phyloP scores from a whole-genome alignment of 2,329 filamentous ascomycete species.

The Chaetomium sp. region DNA sequence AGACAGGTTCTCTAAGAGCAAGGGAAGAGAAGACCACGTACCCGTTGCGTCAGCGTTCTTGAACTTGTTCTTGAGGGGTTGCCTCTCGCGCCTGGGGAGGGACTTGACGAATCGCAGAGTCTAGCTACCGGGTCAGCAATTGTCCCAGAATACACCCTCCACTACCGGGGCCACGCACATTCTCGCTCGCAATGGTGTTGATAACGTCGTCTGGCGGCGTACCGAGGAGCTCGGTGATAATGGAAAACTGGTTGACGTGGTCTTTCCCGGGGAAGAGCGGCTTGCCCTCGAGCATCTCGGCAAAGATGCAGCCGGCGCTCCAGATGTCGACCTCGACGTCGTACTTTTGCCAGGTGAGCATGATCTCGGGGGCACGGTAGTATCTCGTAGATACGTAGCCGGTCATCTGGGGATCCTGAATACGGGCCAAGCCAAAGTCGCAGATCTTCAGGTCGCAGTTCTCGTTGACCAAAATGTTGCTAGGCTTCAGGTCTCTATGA shows the following conservation, averaged over 20 bases:
- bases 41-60: slow-evolving; percentile 87
- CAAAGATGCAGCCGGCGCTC: slow-evolving; percentile 98
- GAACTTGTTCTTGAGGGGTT: slow-evolving; percentile 86
- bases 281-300: slow-evolving; percentile 98
- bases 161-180: slow-evolving; percentile 58
- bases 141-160: slow-evolving; percentile 31
- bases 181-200: slow-evolving; percentile 97
- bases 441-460: slow-evolving; percentile 99
- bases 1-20: slow-evolving; percentile 5
- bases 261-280: slow-evolving; percentile 98
- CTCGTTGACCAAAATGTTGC: slow-evolving; percentile 99
- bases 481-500: slow-evolving; percentile 95
- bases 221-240: slow-evolving; percentile 95
- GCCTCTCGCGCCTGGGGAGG: slow-evolving; percentile 88
- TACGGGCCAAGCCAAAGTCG: slow-evolving; percentile 95
- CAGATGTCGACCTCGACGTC: slow-evolving; percentile 99
- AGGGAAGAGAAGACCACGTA: slow-evolving; percentile 48
- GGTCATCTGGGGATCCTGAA: slow-evolving; percentile 99
- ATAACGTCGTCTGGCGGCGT: slow-evolving; percentile 98
- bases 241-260: slow-evolving; percentile 99
- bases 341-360: slow-evolving; percentile 99
- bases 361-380: slow-evolving; percentile 98
- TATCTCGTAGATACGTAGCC: slow-evolving; percentile 98
- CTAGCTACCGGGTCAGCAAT: slow-evolving; percentile 47
- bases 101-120: slow-evolving; percentile 97